phyloP scores from a whole-genome alignment of 202 grass and related monocot species.

The Tripidium arundinaceum region DNA sequence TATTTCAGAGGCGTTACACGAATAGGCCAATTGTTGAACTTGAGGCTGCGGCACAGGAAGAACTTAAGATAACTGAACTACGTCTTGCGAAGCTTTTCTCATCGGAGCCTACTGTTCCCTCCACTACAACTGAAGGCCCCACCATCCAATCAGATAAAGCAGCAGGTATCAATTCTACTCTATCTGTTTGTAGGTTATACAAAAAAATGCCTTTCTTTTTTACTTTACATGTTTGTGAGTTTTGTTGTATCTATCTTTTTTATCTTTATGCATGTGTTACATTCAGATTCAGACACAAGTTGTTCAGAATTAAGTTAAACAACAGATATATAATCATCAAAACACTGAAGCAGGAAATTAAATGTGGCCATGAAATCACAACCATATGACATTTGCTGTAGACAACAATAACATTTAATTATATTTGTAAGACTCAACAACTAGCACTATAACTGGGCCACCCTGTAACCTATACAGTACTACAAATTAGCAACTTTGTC shows the following conservation, averaged over 20 bases:
- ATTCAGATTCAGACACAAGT: too few relatives aligned
- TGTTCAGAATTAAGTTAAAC: too few relatives aligned
- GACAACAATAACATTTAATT: too few relatives aligned
- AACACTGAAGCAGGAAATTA: too few relatives aligned
- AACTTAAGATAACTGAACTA: slow-evolving; percentile 76
- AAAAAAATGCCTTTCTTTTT: background rate
- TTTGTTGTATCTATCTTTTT: background rate
- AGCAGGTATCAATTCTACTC: slow-evolving; percentile 44
- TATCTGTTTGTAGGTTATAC: background rate
- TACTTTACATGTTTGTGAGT: background rate
- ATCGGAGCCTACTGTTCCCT: slow-evolving; percentile 32
- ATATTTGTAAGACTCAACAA: too few relatives aligned
- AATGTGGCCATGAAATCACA: too few relatives aligned
- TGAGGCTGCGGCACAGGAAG: slow-evolving; percentile 23
- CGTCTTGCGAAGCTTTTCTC: slow-evolving; percentile 68
- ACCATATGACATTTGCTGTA: too few relatives aligned
- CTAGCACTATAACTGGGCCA: too few relatives aligned
- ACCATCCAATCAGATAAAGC: slow-evolving; percentile 39
- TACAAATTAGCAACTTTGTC: background rate
- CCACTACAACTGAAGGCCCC: slow-evolving; percentile 8
- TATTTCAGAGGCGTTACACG: slow-evolving; percentile 61
- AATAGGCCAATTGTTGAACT: slow-evolving; percentile 87
- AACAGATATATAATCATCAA: too few relatives aligned
- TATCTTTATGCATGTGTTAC: too few relatives aligned
- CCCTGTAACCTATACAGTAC: too few relatives aligned